Base-by-base conservation (phyloP, 2,329 filamentous ascomycete genomes). In the Clarireedia hainanense region DNA sequence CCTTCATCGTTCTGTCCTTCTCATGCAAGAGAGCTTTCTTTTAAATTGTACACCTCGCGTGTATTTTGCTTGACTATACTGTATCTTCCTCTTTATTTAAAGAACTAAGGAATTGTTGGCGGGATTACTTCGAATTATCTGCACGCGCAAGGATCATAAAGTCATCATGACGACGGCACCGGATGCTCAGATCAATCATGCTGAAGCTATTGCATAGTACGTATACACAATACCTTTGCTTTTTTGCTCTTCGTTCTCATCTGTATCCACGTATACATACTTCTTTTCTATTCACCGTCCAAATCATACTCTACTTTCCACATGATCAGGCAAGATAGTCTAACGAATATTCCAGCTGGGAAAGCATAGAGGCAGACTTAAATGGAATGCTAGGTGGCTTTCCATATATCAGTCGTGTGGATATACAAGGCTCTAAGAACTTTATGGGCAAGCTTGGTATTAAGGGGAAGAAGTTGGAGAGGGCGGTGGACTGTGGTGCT, bases 341-440 rank as follows among this genome's bases (percentile, higher is more conserved):
- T 34, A 23, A 23, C 3, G 6, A 17, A 14, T 12, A 40, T 12
- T 2, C 27, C 52, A 54, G 52, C 9, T 83, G 79, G 79, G 73
- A 74, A 58, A 65, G 67, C 39, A 74, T 79, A 56, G 71, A 75
- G 39, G 72, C 78, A 10, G 76, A 79, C 58, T 77, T 80, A 60
- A 79, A 86, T 64, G 89, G 89, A 66, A 91, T 94, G 85, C 84
- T 95, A 1, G 91, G 89, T 59, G 88, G 79, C 57, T 91, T 71
- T 75, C 81, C 81, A 1, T 77, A 83, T 68, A 79, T 88, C 66
- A 86, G 83, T 36, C 79, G 81, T 59, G 79, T 87, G 58, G 89
- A 91, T 68, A 75, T 92, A 6, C 81, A 84, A 63, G 85, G 85
- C 43, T 88, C 83, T 0, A 77, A 80, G 36, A 84, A 79, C 52